Percentiles rank a stretch among this genome's conserved stretches.
Evolutionary conservation across 1,139 yeast species (phyloP).

Genomic region (Arxiozyma slooffiae): DNA sequence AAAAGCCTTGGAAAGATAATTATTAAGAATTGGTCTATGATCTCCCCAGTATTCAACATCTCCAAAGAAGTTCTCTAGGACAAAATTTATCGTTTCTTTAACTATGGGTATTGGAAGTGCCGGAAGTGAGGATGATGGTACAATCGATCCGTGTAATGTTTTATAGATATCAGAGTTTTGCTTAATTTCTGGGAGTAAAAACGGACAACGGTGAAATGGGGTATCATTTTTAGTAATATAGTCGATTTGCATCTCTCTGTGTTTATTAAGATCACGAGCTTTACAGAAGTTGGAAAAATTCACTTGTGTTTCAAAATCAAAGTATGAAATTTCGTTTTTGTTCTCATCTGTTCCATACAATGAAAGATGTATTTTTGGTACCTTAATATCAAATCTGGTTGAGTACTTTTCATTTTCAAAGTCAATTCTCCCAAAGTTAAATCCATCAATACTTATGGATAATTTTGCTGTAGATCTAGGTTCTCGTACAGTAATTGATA

Average conservation of each 20-base stretch:
- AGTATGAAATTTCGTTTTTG: constrained; percentile 11
- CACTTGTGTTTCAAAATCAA: constrained; percentile 46
- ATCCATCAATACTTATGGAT: constrained; percentile 30
- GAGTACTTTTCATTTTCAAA: constrained; percentile 61
- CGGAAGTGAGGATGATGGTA: constrained; percentile 58
- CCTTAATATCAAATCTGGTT: constrained; percentile 39
- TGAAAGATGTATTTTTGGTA: constrained; percentile 36
- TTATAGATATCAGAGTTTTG: constrained; percentile 38
- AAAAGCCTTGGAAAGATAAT: background rate
- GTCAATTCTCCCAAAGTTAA: constrained; percentile 52
- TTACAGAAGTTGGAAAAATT: constrained; percentile 51
- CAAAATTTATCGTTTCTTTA: constrained; percentile 34
- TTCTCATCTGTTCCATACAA: constrained; percentile 23
- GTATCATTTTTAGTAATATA: constrained; percentile 69
- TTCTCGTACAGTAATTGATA: constrained; percentile 30
- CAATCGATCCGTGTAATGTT: constrained; percentile 41
- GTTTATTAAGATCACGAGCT: constrained; percentile 40
- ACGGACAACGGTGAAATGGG: constrained; percentile 72
- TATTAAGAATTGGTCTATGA: background rate
- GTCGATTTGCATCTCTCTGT: constrained; percentile 46
- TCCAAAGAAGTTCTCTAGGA: constrained; percentile 33
- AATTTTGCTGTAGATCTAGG: constrained; percentile 25
- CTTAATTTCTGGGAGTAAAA: constrained; percentile 46
- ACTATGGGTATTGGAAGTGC: constrained; percentile 55
- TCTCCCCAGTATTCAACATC: constrained; percentile 8